These are phyloP conservation scores for Crucihimalaya himalaica DNA, from an alignment of 345 rosid genomes.

Conservation along the genomic window DNA sequence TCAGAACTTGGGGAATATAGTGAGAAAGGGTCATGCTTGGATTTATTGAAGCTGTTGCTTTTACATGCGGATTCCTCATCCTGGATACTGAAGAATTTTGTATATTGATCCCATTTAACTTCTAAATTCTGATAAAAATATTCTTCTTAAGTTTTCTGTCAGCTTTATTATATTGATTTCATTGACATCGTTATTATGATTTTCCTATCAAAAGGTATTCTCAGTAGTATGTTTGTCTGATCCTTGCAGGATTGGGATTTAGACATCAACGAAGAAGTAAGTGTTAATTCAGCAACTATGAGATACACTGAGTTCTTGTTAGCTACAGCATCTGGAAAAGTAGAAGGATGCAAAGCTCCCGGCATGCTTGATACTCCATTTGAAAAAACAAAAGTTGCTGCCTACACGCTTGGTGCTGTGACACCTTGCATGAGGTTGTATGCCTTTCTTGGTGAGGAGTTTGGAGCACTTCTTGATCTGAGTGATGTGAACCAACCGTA, in stretches of 20 bases:
- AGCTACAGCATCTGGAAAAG: slow-evolving; percentile 95
- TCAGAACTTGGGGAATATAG: slow-evolving; percentile 3
- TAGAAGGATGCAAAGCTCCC: slow-evolving; percentile 89
- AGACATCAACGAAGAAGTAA: slow-evolving; percentile 57
- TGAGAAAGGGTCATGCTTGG: no score
- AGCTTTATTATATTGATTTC: neutral
- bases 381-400: slow-evolving; percentile 95
- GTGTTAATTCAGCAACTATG: slow-evolving; percentile 63
- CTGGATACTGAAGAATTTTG: neutral
- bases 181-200: neutral
- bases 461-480: slow-evolving; percentile 53
- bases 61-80: neutral
- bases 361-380: slow-evolving; percentile 96
- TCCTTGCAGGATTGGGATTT: slow-evolving; percentile 79
- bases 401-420: slow-evolving; percentile 95
- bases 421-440: slow-evolving; percentile 95
- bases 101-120: neutral
- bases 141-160: neutral
- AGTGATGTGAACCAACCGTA: slow-evolving; percentile 62
- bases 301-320: slow-evolving; percentile 84
- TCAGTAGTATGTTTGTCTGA: slow-evolving; percentile 5
- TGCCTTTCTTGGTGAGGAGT: slow-evolving; percentile 79
- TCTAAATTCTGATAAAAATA: slow-evolving; percentile 8
- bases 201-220: slow-evolving; percentile 4
- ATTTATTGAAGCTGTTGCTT: neutral